Evolutionary conservation across 1,284 basidiomycete species (phyloP).

Genomic region (Trichosporon faecale): DNA sequence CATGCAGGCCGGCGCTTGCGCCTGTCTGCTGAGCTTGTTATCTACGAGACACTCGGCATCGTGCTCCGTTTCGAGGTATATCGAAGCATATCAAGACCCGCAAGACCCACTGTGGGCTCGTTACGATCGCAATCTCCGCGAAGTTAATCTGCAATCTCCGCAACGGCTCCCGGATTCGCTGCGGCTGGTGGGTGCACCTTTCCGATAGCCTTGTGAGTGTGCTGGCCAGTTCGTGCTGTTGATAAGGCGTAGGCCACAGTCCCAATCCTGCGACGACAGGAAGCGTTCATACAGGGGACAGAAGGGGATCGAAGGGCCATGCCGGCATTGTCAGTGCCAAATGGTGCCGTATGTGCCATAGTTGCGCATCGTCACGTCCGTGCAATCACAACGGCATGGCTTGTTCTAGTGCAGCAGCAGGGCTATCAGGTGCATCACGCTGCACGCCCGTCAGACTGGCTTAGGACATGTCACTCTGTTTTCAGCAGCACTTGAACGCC

Average conservation of each 20-base stretch:
- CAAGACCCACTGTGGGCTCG: background rate
- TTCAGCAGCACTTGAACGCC: background rate
- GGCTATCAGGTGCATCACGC: background rate
- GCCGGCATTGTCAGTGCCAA: background rate
- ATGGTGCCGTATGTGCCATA: background rate
- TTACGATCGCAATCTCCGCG: background rate
- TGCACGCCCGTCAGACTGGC: background rate
- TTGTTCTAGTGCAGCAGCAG: background rate
- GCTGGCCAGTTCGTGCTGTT: background rate
- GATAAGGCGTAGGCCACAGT: background rate
- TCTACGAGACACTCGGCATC: background rate
- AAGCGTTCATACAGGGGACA: background rate
- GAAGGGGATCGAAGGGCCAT: background rate
- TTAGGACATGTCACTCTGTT: background rate
- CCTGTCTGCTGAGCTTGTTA: background rate
- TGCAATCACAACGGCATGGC: background rate
- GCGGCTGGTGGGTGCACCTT: no score
- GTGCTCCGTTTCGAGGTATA: background rate
- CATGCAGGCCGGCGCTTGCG: no score
- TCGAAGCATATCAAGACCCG: background rate
- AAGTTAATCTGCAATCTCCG: background rate
- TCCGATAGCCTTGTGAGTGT: background rate
- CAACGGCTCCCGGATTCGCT: background rate
- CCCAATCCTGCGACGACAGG: background rate
- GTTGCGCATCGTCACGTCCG: background rate